Base-by-base conservation (phyloP, 73 alveolate species). In the Paramecium sonneborni region DNA sequence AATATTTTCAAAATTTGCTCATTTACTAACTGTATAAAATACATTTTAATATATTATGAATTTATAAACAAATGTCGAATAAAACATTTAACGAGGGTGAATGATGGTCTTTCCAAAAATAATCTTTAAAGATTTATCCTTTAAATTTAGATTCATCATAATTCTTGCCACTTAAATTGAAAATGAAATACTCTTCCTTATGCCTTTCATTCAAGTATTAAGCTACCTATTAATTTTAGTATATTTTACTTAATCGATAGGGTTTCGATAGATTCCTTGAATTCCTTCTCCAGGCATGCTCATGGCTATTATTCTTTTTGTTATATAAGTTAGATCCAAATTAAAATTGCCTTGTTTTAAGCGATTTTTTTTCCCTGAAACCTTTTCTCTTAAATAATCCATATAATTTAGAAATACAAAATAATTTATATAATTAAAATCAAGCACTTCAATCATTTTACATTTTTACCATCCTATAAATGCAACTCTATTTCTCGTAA, bases 301-400 rank as follows among this genome's bases (percentile, higher is more conserved):
- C 99, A 97, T 97, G 24, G 99, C 99, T 7, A 97, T 93, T 72
- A 97, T 95, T 79, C 99, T 76, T 32, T 94, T 85, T 18, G 99
- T 97, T 52, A 97, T 97, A 79, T 97, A 97, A 43, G 99, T 95
- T 84, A 97, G 88, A 88, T 97, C 99, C 32, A 97, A 96, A 92
- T 97, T 97, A 91, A 92, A 97, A 28, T 95, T 84, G 39, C 94
- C 98, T 58, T 96, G 96, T 76, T 95, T 92, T 85, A 87, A 95
- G 56, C 99, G 85, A 37, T 88, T 76, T 84, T 98, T 95, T 86
- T 95, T 96, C 21, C 98, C 97, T 76, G 98, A 93, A 35, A 98
- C 98, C 48, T 90, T 85, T 57, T 93, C 37, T 88, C 99, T 93
- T 26, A 97, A 35, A 92, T 94, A 97, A 94, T 97, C 95, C 98